Evolutionary conservation across 306 rosid genomes (phyloP).

Genomic region (Mucuna pruriens): DNA sequence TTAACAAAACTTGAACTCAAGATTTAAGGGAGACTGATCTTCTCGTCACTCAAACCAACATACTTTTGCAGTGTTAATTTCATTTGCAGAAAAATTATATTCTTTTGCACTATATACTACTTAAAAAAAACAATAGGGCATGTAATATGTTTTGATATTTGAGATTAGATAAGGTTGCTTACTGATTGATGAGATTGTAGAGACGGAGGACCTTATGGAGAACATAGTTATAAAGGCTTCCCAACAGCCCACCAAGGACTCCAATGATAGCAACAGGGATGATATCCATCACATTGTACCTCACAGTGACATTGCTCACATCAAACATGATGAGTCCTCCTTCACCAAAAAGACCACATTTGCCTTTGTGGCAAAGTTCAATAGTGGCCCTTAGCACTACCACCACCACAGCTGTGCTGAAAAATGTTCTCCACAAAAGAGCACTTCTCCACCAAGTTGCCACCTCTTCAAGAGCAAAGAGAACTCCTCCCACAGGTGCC

Average conservation of each 20-base stretch:
- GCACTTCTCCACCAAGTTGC: slow-evolving; percentile 99
- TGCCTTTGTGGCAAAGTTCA: slow-evolving; percentile 73
- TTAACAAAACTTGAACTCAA: neutral
- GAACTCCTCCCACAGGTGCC: slow-evolving; percentile 91
- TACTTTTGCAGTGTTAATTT: neutral
- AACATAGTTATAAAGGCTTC: slow-evolving; percentile 80
- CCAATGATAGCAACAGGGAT: slow-evolving; percentile 71
- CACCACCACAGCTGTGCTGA: slow-evolving; percentile 85
- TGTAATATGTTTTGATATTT: neutral
- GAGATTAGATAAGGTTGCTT: slow-evolving; percentile 45
- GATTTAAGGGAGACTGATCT: neutral
- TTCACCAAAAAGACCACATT: slow-evolving; percentile 85
- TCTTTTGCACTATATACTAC: neutral
- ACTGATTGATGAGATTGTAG: slow-evolving; percentile 94
- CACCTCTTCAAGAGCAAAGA: slow-evolving; percentile 87
- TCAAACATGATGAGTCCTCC: slow-evolving; percentile 92
- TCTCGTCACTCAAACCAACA: neutral
- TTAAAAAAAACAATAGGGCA: neutral
- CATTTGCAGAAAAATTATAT: neutral
- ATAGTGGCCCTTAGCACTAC: slow-evolving; percentile 83
- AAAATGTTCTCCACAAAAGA: slow-evolving; percentile 88
- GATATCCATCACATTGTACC: slow-evolving; percentile 65
- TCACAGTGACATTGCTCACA: slow-evolving; percentile 73
- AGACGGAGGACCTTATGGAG: slow-evolving; percentile 83
- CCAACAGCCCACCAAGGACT: slow-evolving; percentile 75